Conservation (phyloP, 306 rosid genomes). For the Gynostemma pentaphyllum region DNA sequence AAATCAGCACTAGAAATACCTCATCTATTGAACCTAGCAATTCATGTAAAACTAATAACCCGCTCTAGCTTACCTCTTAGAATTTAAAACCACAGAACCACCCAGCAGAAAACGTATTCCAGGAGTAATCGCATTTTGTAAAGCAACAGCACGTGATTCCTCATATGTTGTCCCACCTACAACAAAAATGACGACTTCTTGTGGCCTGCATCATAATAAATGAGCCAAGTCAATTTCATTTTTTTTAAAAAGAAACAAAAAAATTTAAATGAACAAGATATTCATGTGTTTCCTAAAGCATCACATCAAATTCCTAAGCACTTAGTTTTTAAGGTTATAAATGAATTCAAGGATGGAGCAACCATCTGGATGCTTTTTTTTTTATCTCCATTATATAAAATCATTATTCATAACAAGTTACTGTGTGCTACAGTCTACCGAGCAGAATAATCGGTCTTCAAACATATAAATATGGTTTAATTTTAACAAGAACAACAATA, state of each 20-base stretch:
- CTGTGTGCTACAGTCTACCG: background rate
- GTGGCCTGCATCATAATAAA: conserved; percentile 45
- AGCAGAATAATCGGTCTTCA: background rate
- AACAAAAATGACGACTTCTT: conserved; percentile 81
- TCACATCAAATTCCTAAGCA: background rate
- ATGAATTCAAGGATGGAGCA: background rate
- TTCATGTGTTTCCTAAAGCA: background rate
- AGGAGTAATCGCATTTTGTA: conserved; percentile 64
- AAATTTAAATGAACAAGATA: background rate
- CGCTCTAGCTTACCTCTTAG: conserved; percentile 52
- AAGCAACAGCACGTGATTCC: conserved; percentile 77
- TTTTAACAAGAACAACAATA: too few relatives aligned
- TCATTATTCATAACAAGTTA: background rate
- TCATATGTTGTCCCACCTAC: conserved; percentile 97
- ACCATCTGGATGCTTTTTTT: background rate
- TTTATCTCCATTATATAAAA: background rate
- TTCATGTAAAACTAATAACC: background rate
- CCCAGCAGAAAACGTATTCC: conserved; percentile 84
- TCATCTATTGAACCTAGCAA: background rate
- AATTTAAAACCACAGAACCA: conserved; percentile 79
- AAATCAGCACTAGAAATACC: background rate
- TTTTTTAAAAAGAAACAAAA: background rate
- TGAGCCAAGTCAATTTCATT: background rate
- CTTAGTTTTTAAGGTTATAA: background rate
- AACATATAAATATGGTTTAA: too few relatives aligned